These are phyloP conservation scores for Lachnellula subtilissima DNA, from an alignment of 2,329 filamentous ascomycete genomes.

Conservation along the genomic window DNA sequence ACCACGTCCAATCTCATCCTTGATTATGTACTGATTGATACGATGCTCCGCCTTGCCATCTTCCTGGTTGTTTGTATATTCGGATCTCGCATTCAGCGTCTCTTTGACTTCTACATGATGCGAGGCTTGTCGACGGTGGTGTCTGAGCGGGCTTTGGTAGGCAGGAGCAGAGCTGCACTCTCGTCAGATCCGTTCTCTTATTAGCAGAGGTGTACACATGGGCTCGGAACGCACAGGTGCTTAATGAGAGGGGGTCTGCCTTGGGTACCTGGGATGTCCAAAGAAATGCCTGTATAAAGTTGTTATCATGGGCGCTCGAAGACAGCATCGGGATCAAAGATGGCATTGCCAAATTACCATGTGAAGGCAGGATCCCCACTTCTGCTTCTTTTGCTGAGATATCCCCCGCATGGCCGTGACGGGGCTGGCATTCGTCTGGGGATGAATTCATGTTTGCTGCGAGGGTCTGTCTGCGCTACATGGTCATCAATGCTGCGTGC, in stretches of 20 bases:
- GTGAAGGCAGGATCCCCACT: constrained; percentile 40
- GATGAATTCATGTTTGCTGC: constrained; percentile 16
- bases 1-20: constrained; percentile 92
- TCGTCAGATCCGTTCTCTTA: constrained; percentile 6
- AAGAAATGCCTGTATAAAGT: constrained; percentile 22
- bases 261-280: constrained; percentile 40
- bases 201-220: background rate
- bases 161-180: constrained; percentile 42
- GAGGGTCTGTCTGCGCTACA: constrained; percentile 7
- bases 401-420: constrained; percentile 21
- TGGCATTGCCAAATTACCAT: constrained; percentile 35
- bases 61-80: constrained; percentile 78
- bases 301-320: background rate
- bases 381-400: constrained; percentile 25
- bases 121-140: constrained; percentile 58
- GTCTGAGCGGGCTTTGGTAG: constrained; percentile 56
- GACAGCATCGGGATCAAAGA: background rate
- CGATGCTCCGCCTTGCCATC: constrained; percentile 77
- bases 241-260: constrained; percentile 35
- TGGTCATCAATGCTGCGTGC: constrained; percentile 1
- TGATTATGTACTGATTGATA: constrained; percentile 93
- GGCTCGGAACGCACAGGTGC: constrained; percentile 25
- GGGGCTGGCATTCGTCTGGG: constrained; percentile 5
- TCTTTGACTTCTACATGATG: constrained; percentile 66
- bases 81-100: constrained; percentile 83